phyloP scores from a whole-genome alignment of 352 stramenopile genomes.

The Globisporangium irregulare region DNA sequence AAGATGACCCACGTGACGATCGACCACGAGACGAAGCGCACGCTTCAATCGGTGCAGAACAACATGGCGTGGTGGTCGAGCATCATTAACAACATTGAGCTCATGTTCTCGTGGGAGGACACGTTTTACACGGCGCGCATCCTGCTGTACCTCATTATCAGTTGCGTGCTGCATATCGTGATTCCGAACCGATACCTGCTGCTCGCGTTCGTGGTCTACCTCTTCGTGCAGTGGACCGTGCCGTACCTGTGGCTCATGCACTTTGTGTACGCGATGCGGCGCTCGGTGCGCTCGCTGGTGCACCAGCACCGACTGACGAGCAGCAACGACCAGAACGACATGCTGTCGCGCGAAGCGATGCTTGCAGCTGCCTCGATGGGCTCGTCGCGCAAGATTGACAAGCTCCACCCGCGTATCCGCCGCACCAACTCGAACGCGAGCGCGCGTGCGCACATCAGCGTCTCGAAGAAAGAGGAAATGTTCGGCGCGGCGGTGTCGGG shows the following conservation, averaged over 20 bases:
- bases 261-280: conserved; percentile 59
- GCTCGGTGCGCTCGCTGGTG: conserved; percentile 62
- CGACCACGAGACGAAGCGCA: conserved; percentile 78
- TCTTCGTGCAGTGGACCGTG: conserved; percentile 81
- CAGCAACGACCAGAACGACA: conserved; percentile 59
- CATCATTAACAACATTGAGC: conserved; percentile 79
- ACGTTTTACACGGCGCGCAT: conserved; percentile 83
- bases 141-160: conserved; percentile 79
- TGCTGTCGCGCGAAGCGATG: conserved; percentile 34
- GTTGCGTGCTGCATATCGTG: conserved; percentile 82
- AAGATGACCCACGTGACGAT: conserved; percentile 89
- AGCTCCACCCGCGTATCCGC: conserved; percentile 31
- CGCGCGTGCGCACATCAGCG: conserved; percentile 57
- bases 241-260: conserved; percentile 73
- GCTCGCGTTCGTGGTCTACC: conserved; percentile 69
- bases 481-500: conserved; percentile 75
- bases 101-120: conserved; percentile 88
- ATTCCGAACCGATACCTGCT: conserved; percentile 85
- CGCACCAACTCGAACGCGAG: conserved; percentile 62
- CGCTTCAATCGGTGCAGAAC: conserved; percentile 84
- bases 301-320: conserved; percentile 77
- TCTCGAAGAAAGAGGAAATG: conserved; percentile 85
- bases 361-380: conserved; percentile 14
- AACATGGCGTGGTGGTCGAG: conserved; percentile 88
- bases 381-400: conserved; percentile 32